Base-by-base conservation (phyloP, 352 stramenopile genomes). In the Phytopythium cucurbitacearum region DNA sequence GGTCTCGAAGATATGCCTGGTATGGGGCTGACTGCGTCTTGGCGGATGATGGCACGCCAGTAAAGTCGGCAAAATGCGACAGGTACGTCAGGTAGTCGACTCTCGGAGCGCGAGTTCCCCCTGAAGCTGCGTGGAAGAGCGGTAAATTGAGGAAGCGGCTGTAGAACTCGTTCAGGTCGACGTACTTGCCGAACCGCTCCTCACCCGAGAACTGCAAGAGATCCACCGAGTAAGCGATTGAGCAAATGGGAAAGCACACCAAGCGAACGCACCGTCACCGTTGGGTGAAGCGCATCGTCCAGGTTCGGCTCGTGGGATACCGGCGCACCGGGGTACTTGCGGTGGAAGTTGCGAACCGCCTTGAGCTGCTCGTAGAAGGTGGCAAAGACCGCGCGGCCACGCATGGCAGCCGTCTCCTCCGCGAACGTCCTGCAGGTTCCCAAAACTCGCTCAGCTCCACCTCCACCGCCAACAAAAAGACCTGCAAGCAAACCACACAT, bases 331-430 rank as follows among this genome's bases (percentile, higher is more conserved):
- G 85, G 83, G 51, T 92, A 95, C 60, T 92, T 94, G 60, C 71
- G 74, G 62, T 95, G 83, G 67, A 93, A 95, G 21, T 69, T 68
- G 46, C 84, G 85, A 39, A 95, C 89, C 7, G 73, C 68, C 65
- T 95, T 92, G 51, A 95, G 77, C 49, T 91, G 80, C 67, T 91
- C 81, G 48, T 95, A 95, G 61, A 95, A 95, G n/a, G 83, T 87
- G 52, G 84, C 91, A 55, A 95, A 95, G 38, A 92, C 70, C 11
- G 78, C 80, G 35, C 74, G 69, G 7, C 82, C 82, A 13, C 78
- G 76, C 83, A 95, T 93, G 46, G 51, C 72, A 49, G 88, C 78
- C 44, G 77, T 88, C 55, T 95, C 85, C 43, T 91, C 75, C 2
- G 73, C 64, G 59, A 88, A 88, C 49, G 83, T 88, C 7, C 85